These are phyloP conservation scores for Phytophthora uliginosa DNA, from an alignment of 352 stramenopile species.

Conservation along the genomic window DNA sequence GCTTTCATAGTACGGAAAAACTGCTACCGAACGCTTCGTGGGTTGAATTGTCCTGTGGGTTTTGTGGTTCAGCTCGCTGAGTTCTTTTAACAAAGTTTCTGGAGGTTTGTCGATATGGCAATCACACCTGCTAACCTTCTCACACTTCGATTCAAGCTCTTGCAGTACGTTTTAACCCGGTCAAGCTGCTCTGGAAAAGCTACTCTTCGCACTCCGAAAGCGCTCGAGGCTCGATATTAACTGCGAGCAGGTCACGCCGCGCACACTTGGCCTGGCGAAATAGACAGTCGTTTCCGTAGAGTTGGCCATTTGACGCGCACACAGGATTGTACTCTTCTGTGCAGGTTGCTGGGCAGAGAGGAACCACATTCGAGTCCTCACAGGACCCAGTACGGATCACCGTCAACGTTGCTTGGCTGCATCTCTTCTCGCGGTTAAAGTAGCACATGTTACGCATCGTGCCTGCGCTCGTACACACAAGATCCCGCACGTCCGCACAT, in stretches of 20 bases:
- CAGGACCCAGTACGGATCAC: constrained; percentile 44
- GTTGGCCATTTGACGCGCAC: constrained; percentile 56
- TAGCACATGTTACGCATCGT: constrained; percentile 64
- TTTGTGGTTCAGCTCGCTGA: too few relatives aligned
- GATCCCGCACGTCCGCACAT: constrained; percentile 53
- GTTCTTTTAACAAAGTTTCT: too few relatives aligned
- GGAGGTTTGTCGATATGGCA: too few relatives aligned
- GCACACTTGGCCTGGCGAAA: constrained; percentile 63
- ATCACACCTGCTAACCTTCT: too few relatives aligned
- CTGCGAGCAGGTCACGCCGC: constrained; percentile 26
- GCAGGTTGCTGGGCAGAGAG: constrained; percentile 48
- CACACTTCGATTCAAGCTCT: too few relatives aligned
- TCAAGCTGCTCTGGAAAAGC: not conserved
- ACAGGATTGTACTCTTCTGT: constrained; percentile 52
- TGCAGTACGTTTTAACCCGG: too few relatives aligned
- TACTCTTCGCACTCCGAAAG: constrained; percentile 24
- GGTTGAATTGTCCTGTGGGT: too few relatives aligned
- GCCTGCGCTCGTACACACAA: constrained; percentile 57
- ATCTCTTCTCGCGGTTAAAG: constrained; percentile 41
- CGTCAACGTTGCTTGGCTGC: constrained; percentile 24
- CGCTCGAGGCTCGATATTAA: constrained; percentile 28
- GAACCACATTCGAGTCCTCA: constrained; percentile 25
- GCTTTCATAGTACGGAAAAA: too few relatives aligned
- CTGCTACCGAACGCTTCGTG: too few relatives aligned
- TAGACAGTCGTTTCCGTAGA: constrained; percentile 68